Evolutionary conservation across 1,284 basidiomycete species (phyloP).

Genomic region (Phlebopus sp.): DNA sequence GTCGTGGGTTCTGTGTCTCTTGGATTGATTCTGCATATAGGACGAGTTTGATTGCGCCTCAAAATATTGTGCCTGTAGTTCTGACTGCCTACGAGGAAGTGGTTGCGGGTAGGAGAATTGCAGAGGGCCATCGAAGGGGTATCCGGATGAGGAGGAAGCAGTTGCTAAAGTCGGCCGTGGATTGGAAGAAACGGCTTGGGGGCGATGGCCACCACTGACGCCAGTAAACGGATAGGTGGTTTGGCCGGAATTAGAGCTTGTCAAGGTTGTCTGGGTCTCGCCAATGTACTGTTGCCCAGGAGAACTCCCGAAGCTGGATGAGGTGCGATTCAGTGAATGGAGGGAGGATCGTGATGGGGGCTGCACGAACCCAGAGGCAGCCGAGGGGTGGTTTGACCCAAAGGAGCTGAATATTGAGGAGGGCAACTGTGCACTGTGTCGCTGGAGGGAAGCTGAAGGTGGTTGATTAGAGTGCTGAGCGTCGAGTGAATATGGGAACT

Average conservation of each 20-base stretch:
- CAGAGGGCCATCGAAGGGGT: conserved; percentile 27
- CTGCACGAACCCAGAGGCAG: conserved; percentile 8
- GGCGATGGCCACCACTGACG: conserved; percentile 6
- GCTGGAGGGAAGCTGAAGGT: conserved; percentile 9
- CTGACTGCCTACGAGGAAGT: conserved; percentile 28
- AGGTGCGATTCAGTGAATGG: conserved; percentile 17
- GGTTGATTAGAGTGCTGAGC: conserved; percentile 15
- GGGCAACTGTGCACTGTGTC: conserved; percentile 3
- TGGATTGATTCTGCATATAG: conserved; percentile 9
- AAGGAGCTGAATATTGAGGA: conserved; percentile 13
- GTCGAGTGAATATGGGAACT: conserved; percentile 24
- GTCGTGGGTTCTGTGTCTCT: conserved; percentile 22
- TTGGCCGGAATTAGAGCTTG: conserved; percentile 11
- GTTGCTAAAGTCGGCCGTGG: conserved; percentile 1
- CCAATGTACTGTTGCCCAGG: conserved; percentile 12
- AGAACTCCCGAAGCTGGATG: conserved; percentile 15
- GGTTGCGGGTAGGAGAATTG: conserved; percentile 29
- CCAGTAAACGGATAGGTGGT: conserved; percentile 13
- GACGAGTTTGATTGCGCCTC: conserved; percentile 3
- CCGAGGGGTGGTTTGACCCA: conserved; percentile 10
- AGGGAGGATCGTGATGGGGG: conserved; percentile 9
- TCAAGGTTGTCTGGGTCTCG: conserved; percentile 15
- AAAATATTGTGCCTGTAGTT: conserved; percentile 30
- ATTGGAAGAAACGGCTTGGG: conserved; percentile 15
- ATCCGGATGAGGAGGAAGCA: conserved; percentile 13